Conservation (phyloP, 1,284 basidiomycete genomes). For the Cryptococcus floricola region DNA sequence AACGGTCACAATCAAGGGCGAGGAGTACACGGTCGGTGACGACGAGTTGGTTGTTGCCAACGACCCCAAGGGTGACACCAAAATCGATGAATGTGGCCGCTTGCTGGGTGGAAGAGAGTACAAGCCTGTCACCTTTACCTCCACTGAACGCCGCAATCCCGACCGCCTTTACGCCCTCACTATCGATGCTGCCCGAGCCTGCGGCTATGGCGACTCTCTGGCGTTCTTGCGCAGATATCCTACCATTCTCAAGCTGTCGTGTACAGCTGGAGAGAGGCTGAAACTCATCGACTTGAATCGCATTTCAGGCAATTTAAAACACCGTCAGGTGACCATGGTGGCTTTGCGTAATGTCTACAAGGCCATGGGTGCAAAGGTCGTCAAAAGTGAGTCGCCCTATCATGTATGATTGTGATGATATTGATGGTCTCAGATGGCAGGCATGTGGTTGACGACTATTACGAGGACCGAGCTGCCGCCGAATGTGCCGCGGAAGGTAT, state of each 20-base stretch:
- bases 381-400: slow-evolving; percentile 61
- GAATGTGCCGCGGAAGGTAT: slow-evolving; percentile 68
- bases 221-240: slow-evolving; percentile 93
- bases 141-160: slow-evolving; percentile 71
- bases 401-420: background rate
- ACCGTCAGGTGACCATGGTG: slow-evolving; percentile 87
- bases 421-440: slow-evolving; percentile 63
- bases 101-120: slow-evolving; percentile 80
- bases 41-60: slow-evolving; percentile 83
- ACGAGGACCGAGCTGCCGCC: slow-evolving; percentile 72
- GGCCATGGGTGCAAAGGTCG: slow-evolving; percentile 84
- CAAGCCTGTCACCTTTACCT: slow-evolving; percentile 80
- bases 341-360: slow-evolving; percentile 91
- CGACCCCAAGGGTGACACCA: slow-evolving; percentile 82
- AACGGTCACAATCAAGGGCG: slow-evolving; percentile 58
- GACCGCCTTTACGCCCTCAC: slow-evolving; percentile 88
- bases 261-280: slow-evolving; percentile 83
- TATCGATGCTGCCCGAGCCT: slow-evolving; percentile 92
- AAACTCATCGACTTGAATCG: slow-evolving; percentile 82
- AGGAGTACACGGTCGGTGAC: slow-evolving; percentile 71
- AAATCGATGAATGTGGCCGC: slow-evolving; percentile 80
- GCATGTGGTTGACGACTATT: slow-evolving; percentile 93
- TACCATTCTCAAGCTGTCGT: slow-evolving; percentile 82
- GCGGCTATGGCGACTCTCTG: slow-evolving; percentile 91
- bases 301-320: slow-evolving; percentile 80